Evolutionary conservation across 257 asterid species (phyloP).

Genomic region (Penstemon eatonii): DNA sequence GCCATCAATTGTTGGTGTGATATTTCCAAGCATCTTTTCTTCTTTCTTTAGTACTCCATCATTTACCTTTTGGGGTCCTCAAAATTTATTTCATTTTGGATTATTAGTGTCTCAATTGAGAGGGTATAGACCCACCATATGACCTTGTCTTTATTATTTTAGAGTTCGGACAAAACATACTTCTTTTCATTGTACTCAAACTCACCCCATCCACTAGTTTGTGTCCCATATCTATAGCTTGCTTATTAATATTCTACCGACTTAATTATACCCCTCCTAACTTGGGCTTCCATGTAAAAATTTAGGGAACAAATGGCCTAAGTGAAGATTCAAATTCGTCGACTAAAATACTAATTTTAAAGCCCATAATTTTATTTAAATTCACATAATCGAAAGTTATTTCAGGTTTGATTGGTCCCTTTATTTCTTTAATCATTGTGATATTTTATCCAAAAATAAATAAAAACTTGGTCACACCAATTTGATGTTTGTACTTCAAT

Average conservation of each 20-base stretch:
- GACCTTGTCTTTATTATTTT: conserved; percentile 34
- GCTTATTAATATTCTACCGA: conserved; percentile 25
- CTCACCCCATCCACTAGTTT: conserved; percentile 49
- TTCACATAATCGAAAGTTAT: too few relatives aligned
- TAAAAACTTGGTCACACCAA: not conserved
- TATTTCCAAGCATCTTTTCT: conserved; percentile 35
- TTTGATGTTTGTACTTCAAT: conserved; percentile 7
- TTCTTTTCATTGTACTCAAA: conserved; percentile 19
- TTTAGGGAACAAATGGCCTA: too few relatives aligned
- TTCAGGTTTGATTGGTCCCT: too few relatives aligned
- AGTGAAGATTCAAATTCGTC: too few relatives aligned
- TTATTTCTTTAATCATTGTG: too few relatives aligned
- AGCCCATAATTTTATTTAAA: too few relatives aligned
- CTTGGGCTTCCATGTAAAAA: not conserved
- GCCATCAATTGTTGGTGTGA: conserved; percentile 31
- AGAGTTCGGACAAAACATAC: conserved; percentile 18
- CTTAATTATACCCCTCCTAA: conserved; percentile 11
- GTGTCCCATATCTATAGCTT: conserved; percentile 20
- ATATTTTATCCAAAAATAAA: too few relatives aligned
- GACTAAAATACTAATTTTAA: too few relatives aligned
- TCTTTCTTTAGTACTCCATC: not conserved
- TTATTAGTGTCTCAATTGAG: conserved; percentile 30
- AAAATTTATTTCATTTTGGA: conserved; percentile 34
- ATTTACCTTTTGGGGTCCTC: conserved; percentile 37
- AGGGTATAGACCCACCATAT: conserved; percentile 45